These are phyloP conservation scores for Suillus ampliporus DNA, from an alignment of 768 basidiomycete genomes.

Conservation along the genomic window DNA sequence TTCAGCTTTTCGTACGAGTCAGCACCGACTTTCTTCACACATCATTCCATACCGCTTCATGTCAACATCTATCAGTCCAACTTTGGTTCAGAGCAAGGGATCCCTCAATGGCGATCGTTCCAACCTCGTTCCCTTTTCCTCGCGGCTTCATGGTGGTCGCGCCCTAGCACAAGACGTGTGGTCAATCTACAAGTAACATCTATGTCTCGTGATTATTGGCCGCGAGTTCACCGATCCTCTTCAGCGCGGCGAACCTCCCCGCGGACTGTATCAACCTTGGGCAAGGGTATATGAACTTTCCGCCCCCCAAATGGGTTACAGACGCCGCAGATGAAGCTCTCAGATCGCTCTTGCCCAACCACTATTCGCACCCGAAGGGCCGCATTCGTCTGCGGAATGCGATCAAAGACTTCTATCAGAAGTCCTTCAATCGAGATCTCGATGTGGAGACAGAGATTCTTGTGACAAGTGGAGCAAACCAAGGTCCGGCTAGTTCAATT, in stretches of 20 bases:
- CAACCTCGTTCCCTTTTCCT: constrained; percentile 69
- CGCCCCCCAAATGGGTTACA: constrained; percentile 80
- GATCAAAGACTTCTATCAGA: constrained; percentile 78
- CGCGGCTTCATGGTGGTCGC: constrained; percentile 74
- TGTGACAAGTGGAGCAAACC: constrained; percentile 96
- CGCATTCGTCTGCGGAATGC: constrained; percentile 87
- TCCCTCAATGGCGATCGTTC: constrained; percentile 41
- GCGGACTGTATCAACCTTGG: constrained; percentile 95
- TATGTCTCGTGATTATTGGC: constrained; percentile 14
- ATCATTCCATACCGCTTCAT: neutral
- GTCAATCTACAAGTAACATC: constrained; percentile 82
- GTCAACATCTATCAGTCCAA: neutral
- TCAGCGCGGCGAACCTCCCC: constrained; percentile 86
- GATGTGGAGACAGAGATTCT: constrained; percentile 88
- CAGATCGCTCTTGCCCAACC: constrained; percentile 65
- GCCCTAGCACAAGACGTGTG: constrained; percentile 87
- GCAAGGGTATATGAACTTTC: constrained; percentile 94
- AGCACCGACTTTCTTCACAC: constrained; percentile 7
- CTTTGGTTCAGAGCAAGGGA: neutral
- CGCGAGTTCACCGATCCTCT: constrained; percentile 7
- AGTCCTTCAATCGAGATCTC: constrained; percentile 69
- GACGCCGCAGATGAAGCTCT: constrained; percentile 77
- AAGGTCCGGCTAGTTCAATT: constrained; percentile 58
- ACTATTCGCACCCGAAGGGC: constrained; percentile 92
- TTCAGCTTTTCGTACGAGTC: neutral